Evolutionary conservation across 2,329 filamentous ascomycete genomes (phyloP).

Genomic region (Aspergillus clavatus): DNA sequence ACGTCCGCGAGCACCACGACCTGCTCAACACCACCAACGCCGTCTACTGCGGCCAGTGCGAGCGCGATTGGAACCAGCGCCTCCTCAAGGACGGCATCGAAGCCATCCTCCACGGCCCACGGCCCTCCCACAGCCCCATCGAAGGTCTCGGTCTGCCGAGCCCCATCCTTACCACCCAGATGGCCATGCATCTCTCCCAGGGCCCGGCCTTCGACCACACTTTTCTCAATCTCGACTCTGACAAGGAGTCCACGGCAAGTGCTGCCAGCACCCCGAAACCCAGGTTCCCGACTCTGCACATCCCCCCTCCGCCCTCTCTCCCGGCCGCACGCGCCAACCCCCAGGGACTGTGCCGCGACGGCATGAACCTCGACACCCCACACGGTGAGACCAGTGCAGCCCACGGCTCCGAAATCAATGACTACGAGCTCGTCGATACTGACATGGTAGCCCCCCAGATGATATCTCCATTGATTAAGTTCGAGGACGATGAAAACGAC

Average conservation of each 20-base stretch:
- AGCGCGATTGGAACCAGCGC: conserved; percentile 6
- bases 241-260: conserved; percentile 8
- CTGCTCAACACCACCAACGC: conserved; percentile 1
- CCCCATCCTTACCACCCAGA: not conserved
- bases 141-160: not conserved
- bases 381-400: not conserved
- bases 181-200: not conserved
- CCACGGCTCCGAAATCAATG: not conserved
- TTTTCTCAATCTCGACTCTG: not conserved
- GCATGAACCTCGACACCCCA: not conserved
- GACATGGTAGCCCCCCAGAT: not conserved
- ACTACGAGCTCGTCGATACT: not conserved
- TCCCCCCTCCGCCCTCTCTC: too few relatives aligned
- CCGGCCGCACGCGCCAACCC: not conserved
- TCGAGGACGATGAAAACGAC: not conserved
- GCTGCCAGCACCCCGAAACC: conserved; percentile 48
- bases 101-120: not conserved
- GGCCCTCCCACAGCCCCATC: not conserved
- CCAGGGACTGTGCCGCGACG: not conserved
- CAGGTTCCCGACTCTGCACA: too few relatives aligned
- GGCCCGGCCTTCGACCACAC: not conserved
- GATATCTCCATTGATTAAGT: not conserved
- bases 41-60: conserved; percentile 12
- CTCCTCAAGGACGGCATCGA: not conserved
- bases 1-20: conserved; percentile 10